Evolutionary conservation across 1,284 basidiomycete genomes (phyloP), one percentile per base, ranked within the genome.

Genomic region (Phellopilus nigrolimitatus): DNA sequence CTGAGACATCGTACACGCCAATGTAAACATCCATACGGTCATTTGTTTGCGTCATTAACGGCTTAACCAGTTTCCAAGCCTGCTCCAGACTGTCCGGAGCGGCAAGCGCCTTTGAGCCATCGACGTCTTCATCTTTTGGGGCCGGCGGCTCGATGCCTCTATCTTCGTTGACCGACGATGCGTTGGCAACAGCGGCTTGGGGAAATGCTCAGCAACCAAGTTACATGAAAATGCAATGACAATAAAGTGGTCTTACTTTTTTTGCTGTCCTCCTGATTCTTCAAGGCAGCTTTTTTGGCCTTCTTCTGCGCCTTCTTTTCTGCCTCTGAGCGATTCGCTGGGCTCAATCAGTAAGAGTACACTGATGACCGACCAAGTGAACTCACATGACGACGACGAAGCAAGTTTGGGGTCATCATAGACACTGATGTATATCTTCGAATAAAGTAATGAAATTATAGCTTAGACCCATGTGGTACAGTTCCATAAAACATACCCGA

Each of bases 271-370:
- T 80, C 78, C 53, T 78, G 76, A 0, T 72, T 74, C 67, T 88
- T 90, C 55, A 75, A 74, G 4, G 85, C 84, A 0, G 83, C 91
- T 65, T 93, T 95, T 66, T 89, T 90, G 25, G 90, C 91, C 63
- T 91, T 95, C 68, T 92, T 94, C 64, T 88, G 86, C 0, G 89
- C 90, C 66, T 94, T 95, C 68, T 91, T 91, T 62, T 84, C 82
- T 0, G 80, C 80, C 54, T 84, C 85, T 44, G 84, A 78, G 30
- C 80, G 66, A 53, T 71, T 66, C 6, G 71, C 66, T 65, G 7
- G 39, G 50, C 30, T 5, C 9, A 24, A 22, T 43, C 22, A 45
- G 36, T 15, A 13, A 33, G 6, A 19, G 21, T 4, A 3, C 17
- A 3, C 1, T 17, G 3, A 12, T 4, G 21, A 10, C 19, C 47